phyloP scores from a whole-genome alignment of 2,329 filamentous ascomycete genomes.

The Fusarium dlaminii region DNA sequence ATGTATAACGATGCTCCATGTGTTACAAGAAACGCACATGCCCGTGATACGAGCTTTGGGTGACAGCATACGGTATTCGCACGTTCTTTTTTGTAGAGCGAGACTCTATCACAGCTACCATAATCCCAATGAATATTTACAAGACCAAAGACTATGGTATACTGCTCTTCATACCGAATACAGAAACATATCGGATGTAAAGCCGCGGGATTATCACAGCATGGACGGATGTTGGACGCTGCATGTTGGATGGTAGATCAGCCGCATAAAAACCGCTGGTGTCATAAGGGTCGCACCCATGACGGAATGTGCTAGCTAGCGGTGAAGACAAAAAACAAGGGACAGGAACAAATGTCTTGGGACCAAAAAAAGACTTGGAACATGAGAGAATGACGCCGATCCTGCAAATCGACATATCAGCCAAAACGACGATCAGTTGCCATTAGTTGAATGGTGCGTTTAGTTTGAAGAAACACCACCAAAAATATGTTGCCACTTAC shows the following conservation, averaged over 20 bases:
- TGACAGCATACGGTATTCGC: neutral
- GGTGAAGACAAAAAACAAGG: constrained; percentile 22
- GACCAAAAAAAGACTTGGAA: constrained; percentile 14
- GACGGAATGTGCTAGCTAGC: constrained; percentile 24
- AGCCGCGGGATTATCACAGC: neutral
- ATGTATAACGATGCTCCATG: neutral
- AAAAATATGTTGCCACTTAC: neutral
- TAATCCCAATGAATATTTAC: neutral
- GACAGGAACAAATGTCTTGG: constrained; percentile 16
- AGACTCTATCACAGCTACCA: neutral
- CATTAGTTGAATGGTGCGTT: constrained; percentile 1
- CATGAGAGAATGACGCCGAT: constrained; percentile 12
- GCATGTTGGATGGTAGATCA: neutral
- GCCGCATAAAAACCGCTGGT: constrained; percentile 9
- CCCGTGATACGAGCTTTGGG: neutral
- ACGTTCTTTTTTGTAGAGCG: neutral
- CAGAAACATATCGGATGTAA: neutral
- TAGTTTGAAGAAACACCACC: constrained; percentile 4
- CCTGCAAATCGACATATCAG: constrained; percentile 20
- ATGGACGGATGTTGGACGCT: neutral
- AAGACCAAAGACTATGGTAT: neutral
- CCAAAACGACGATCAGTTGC: constrained; percentile 28
- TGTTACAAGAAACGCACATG: constrained; percentile 1
- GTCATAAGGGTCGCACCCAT: constrained; percentile 25
- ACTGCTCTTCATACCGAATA: neutral